These are phyloP conservation scores for Mycena filopes DNA, from an alignment of 768 basidiomycete species.

Conservation along the genomic window DNA sequence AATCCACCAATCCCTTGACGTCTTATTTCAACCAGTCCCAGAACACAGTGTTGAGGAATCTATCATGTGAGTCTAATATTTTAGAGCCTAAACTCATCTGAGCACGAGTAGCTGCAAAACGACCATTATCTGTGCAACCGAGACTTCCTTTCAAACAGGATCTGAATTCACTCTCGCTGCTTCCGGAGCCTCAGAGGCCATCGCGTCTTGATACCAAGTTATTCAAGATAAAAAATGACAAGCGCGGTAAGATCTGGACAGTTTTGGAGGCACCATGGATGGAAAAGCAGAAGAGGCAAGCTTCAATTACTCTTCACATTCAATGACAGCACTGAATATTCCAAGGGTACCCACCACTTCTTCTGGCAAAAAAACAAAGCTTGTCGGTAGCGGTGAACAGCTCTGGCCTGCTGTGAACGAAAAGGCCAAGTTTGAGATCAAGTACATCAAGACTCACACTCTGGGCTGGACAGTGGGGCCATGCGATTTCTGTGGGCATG, in stretches of 20 bases:
- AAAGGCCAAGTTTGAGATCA: neutral
- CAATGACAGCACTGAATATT: neutral
- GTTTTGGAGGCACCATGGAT: neutral
- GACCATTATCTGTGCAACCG: neutral
- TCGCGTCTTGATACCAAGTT: neutral
- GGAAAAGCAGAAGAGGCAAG: neutral
- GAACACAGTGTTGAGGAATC: neutral
- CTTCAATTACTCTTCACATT: neutral
- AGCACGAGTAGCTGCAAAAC: neutral
- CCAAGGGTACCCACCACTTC: too few relatives aligned
- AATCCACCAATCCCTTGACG: too few relatives aligned
- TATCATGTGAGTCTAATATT: neutral
- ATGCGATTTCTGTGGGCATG: neutral
- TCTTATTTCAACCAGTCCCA: too few relatives aligned
- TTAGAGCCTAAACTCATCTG: neutral
- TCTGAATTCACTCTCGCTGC: neutral
- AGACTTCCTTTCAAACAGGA: neutral
- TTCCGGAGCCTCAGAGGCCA: neutral
- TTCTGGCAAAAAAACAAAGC: neutral
- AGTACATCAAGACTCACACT: neutral
- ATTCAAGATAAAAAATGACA: neutral
- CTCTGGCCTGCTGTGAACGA: neutral
- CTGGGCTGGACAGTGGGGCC: neutral
- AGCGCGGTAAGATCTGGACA: constrained; percentile 1
- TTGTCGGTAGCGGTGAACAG: neutral